These are phyloP conservation scores for Capsella bursapastoris DNA, from an alignment of 345 rosid species.

Conservation along the genomic window DNA sequence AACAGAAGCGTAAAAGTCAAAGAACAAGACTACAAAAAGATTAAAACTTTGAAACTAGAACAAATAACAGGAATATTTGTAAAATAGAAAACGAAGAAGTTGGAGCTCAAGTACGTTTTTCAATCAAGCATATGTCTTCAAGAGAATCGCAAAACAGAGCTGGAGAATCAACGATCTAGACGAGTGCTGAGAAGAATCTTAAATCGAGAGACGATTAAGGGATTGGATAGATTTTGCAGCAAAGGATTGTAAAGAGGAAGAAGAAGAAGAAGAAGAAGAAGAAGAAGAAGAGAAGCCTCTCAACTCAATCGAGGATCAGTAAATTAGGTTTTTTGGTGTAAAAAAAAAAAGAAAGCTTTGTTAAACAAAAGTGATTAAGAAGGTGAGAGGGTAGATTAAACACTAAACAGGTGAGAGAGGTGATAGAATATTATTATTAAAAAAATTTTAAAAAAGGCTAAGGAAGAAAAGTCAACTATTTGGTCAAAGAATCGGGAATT, in stretches of 20 bases:
- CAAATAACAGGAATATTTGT: not conserved
- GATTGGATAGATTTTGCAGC: slow-evolving; percentile 12
- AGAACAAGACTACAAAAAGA: not conserved
- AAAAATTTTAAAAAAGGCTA: too few species aligned
- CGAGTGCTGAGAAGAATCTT: slow-evolving; percentile 14
- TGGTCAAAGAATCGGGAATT: slow-evolving; percentile 37
- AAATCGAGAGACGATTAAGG: not conserved
- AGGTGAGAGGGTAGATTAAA: not conserved
- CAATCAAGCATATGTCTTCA: slow-evolving; percentile 11
- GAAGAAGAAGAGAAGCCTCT: not conserved
- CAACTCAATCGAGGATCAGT: slow-evolving; percentile 11
- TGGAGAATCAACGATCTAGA: slow-evolving; percentile 17
- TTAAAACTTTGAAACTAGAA: not conserved
- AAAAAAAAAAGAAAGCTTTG: not conserved
- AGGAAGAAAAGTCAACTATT: slow-evolving; percentile 32
- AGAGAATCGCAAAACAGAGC: slow-evolving; percentile 1
- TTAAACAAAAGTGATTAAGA: not conserved
- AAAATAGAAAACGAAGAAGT: not conserved
- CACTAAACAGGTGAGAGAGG: slow-evolving; percentile 8
- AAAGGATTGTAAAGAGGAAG: not conserved
- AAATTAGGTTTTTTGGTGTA: slow-evolving; percentile 28
- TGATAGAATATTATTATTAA: not conserved
- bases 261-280: slow-evolving; percentile 10
- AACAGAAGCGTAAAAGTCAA: slow-evolving; percentile 4
- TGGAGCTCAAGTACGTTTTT: slow-evolving; percentile 27